Conservation (phyloP, 257 asterid species). For the Perilla frutescens region DNA sequence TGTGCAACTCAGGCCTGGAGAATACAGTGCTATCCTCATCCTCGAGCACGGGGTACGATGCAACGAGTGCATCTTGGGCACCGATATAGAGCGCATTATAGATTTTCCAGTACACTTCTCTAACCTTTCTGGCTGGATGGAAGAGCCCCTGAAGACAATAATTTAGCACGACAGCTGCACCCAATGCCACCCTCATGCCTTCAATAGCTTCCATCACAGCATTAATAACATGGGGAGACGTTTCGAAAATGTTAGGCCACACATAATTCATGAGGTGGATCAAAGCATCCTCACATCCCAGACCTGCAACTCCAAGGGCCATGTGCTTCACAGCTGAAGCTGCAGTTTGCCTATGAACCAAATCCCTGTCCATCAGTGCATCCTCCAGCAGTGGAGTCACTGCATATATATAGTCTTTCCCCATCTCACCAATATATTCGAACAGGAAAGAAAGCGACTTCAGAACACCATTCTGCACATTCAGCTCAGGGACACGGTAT, state of each 20-base stretch:
- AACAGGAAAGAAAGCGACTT: constrained; percentile 85
- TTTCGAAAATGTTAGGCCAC: constrained; percentile 92
- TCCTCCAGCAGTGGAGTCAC: constrained; percentile 91
- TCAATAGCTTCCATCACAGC: constrained; percentile 95
- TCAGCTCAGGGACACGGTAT: constrained; percentile 89
- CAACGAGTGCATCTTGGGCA: constrained; percentile 84
- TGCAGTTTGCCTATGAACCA: constrained; percentile 88
- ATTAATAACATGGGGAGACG: constrained; percentile 87
- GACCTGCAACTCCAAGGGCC: constrained; percentile 91
- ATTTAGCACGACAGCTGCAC: constrained; percentile 77
- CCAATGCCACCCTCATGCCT: constrained; percentile 91
- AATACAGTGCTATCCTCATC: constrained; percentile 66
- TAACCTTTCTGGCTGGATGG: constrained; percentile 92
- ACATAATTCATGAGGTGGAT: constrained; percentile 80
- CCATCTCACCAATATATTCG: constrained; percentile 94
- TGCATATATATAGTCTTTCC: constrained; percentile 89
- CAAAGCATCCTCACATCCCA: constrained; percentile 91
- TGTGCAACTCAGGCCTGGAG: constrained; percentile 74
- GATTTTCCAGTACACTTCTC: constrained; percentile 95
- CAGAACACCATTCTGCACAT: constrained; percentile 89
- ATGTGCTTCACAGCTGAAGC: constrained; percentile 93
- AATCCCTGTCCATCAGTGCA: constrained; percentile 89
- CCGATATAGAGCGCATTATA: constrained; percentile 86
- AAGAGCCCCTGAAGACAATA: constrained; percentile 90
- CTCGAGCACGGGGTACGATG: constrained; percentile 84